Base-by-base conservation (phyloP, 202 grass and related monocot species). In the Brachypodium distachyon region DNA sequence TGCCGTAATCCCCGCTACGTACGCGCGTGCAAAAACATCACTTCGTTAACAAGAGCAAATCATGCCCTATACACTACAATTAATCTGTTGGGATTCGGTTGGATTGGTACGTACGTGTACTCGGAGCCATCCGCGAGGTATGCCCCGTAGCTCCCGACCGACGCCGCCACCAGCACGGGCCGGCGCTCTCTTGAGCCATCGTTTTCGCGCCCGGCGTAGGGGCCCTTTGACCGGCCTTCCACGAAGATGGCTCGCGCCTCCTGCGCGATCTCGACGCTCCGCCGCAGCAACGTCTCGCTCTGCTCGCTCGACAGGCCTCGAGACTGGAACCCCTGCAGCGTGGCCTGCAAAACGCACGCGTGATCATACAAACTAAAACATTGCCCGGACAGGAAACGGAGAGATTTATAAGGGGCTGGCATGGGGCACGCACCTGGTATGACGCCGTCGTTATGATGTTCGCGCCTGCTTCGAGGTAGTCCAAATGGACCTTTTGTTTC, bases 401-500 rank as follows among this genome's bases (percentile, higher is more conserved):
- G 40, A 2, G 4, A 42, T 42, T 8, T 12, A 6, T 0, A 13
- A 18, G 48, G 26, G 51, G 1, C 7, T 6, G 53, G 12, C 38
- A 46, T 42, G 12, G 13, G 23, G 9, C 23, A 33, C 16, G 17
- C 12, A 97, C 91, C 95, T 98, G 96, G 82, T 95, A 98, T 9
- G 96, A 98, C 40, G 96, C 92, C 52, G 96, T 87, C 68, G 86
- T 90, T 80, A 98, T 73, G 52, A 98, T 38, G 77, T 95, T 95
- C 61, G 96, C 96, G 55, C 96, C 91, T 3, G 96, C 87, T 48
- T 94, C 89, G n/a, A 98, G 87, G 71, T 98, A 95, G 57, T 98
- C 96, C 16, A 98, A 51, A 85, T 99, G 96, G 37, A 87, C 90
- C n/a, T n/a, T n/a, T n/a, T n/a, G n/a, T n/a, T n/a, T n/a, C n/a